Conservation (phyloP, 1,284 basidiomycete species). For the Ceratobasidium sp. region DNA sequence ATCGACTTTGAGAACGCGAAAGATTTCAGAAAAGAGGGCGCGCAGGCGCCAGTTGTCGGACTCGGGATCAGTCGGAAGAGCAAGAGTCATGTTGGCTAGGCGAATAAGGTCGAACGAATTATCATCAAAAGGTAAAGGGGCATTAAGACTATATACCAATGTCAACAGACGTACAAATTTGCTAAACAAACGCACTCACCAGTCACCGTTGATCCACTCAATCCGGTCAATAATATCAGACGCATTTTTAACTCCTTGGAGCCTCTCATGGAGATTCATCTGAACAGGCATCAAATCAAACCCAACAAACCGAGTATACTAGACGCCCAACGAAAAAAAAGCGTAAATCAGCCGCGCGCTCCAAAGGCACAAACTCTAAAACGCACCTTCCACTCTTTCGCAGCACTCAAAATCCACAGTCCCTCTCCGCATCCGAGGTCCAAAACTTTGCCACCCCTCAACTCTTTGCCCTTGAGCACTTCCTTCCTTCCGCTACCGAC, state of each 20-base stretch:
- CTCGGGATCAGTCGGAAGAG: slow-evolving; percentile 27
- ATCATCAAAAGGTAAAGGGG: slow-evolving; percentile 25
- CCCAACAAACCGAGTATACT: slow-evolving; percentile 35
- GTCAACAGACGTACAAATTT: not conserved
- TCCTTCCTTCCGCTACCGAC: slow-evolving; percentile 37
- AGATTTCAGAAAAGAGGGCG: slow-evolving; percentile 31
- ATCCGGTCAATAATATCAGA: slow-evolving; percentile 34
- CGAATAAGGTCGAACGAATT: slow-evolving; percentile 38
- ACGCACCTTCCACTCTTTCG: slow-evolving; percentile 37
- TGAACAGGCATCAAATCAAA: slow-evolving; percentile 34
- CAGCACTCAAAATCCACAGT: slow-evolving; percentile 31
- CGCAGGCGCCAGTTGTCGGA: slow-evolving; percentile 29
- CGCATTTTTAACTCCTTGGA: slow-evolving; percentile 28
- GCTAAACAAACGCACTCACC: not conserved
- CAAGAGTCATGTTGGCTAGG: slow-evolving; percentile 32
- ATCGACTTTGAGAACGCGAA: slow-evolving; percentile 36
- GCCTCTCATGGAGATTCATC: slow-evolving; percentile 34
- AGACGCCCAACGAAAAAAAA: slow-evolving; percentile 6
- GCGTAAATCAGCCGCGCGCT: not conserved
- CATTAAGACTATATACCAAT: not conserved
- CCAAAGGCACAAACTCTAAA: not conserved
- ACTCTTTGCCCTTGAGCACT: slow-evolving; percentile 24
- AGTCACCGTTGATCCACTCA: slow-evolving; percentile 36
- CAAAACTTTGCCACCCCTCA: slow-evolving; percentile 28
- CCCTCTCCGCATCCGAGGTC: slow-evolving; percentile 36